Percentiles rank a stretch among this genome's conserved stretches.
phyloP scores from a whole-genome alignment of 495 filamentous ascomycete species.

The Aspergillus nidulans region DNA sequence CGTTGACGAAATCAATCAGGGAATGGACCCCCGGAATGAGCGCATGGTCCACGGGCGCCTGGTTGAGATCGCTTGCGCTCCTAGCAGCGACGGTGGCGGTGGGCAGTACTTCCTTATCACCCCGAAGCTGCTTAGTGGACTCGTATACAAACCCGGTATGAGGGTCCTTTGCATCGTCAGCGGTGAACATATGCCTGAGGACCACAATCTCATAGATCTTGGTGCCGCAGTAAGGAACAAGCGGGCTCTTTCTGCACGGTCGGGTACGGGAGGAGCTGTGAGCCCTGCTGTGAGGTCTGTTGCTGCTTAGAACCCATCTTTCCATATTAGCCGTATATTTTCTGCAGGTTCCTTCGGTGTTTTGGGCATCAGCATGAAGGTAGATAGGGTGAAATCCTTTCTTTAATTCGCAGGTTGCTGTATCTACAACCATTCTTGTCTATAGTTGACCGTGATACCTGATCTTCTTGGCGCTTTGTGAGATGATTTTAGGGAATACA shows the following conservation, averaged over 20 bases:
- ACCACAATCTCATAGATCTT: constrained; percentile 35
- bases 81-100: constrained; percentile 27
- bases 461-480: neutral
- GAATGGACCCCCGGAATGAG: constrained; percentile 98
- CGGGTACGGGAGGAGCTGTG: constrained; percentile 19
- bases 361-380: neutral
- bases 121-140: constrained; percentile 83
- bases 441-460: constrained; percentile 5
- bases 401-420: neutral
- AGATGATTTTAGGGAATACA: neutral
- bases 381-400: neutral
- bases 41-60: constrained; percentile 95
- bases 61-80: constrained; percentile 82
- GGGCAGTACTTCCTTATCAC: constrained; percentile 93
- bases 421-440: neutral
- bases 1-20: constrained; percentile 99
- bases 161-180: constrained; percentile 88
- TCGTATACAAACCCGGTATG: constrained; percentile 87
- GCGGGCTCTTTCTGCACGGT: constrained; percentile 21
- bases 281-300: constrained; percentile 16
- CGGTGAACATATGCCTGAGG: constrained; percentile 79
- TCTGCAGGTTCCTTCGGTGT: neutral
- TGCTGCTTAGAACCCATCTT: constrained; percentile 25
- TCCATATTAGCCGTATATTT: constrained; percentile 2
- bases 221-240: constrained; percentile 28